A percentile compares a stretch with the other conserved stretches of the same genome.
Conservation (phyloP, 257 asterid species). For the Ehretia macrophylla region DNA sequence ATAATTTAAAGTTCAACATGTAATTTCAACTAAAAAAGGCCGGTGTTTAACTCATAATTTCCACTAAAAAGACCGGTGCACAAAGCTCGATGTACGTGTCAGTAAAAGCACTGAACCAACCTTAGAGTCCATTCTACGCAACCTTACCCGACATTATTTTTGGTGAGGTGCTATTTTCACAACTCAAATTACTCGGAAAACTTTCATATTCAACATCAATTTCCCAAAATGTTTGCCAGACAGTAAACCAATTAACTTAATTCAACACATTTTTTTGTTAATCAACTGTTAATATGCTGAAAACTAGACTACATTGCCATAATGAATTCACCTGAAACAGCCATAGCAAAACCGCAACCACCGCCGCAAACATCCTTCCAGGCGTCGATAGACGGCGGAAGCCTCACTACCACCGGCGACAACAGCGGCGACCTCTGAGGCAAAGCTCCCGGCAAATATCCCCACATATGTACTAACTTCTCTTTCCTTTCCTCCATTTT, state of each 20-base stretch:
- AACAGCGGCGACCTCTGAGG: conserved; percentile 86
- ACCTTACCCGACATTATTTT: no score
- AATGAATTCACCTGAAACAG: conserved; percentile 92
- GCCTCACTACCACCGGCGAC: conserved; percentile 65
- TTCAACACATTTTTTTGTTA: no score
- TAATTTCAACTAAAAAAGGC: no score
- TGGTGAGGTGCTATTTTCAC: no score
- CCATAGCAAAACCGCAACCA: conserved; percentile 97
- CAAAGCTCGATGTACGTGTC: no score
- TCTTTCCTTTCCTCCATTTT: conserved; percentile 36
- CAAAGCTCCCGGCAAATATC: conserved; percentile 91
- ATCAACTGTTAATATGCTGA: background rate
- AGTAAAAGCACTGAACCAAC: no score
- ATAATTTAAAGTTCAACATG: no score
- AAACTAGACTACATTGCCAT: background rate
- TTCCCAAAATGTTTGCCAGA: no score
- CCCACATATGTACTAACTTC: conserved; percentile 75
- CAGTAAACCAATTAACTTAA: background rate
- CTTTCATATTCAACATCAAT: no score
- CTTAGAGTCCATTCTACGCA: no score
- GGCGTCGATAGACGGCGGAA: conserved; percentile 30
- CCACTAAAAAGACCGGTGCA: no score
- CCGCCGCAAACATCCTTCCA: conserved; percentile 96
- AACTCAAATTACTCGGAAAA: background rate
- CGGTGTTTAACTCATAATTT: no score